Conservation (phyloP, 768 basidiomycete species). For the Suillus placidus region DNA sequence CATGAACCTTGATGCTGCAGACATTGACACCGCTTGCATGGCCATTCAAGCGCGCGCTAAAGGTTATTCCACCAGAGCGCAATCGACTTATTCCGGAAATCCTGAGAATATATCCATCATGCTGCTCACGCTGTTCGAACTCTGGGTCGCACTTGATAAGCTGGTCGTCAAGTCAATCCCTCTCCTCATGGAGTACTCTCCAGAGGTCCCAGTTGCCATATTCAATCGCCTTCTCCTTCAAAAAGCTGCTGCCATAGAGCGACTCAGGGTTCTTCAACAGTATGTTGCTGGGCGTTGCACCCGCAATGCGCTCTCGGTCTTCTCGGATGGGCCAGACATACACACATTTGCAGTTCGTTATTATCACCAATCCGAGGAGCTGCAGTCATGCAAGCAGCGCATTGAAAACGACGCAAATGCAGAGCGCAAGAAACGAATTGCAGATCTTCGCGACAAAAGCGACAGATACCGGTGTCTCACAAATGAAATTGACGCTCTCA, state of each 20-base stretch:
- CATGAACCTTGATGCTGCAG: constrained; percentile 14
- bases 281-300: constrained; percentile 37
- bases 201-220: constrained; percentile 42
- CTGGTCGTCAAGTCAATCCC: constrained; percentile 37
- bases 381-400: constrained; percentile 23
- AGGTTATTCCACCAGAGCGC: constrained; percentile 31
- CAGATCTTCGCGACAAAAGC: constrained; percentile 31
- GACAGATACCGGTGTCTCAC: constrained; percentile 12
- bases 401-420: constrained; percentile 34
- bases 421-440: constrained; percentile 22
- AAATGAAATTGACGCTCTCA: neutral
- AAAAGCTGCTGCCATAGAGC: constrained; percentile 28
- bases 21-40: constrained; percentile 25
- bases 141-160: constrained; percentile 52
- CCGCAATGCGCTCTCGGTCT: constrained; percentile 27
- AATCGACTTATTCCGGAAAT: constrained; percentile 32
- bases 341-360: constrained; percentile 38
- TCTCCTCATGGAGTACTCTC: constrained; percentile 46
- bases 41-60: constrained; percentile 30
- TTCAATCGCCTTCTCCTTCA: constrained; percentile 47
- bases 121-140: constrained; percentile 46
- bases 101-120: constrained; percentile 43
- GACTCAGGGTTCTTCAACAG: constrained; percentile 28
- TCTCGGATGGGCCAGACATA: constrained; percentile 22
- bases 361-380: constrained; percentile 24